These are phyloP conservation scores for Trypanosoma caninum DNA, from an alignment of 208 protist species.

Conservation along the genomic window DNA sequence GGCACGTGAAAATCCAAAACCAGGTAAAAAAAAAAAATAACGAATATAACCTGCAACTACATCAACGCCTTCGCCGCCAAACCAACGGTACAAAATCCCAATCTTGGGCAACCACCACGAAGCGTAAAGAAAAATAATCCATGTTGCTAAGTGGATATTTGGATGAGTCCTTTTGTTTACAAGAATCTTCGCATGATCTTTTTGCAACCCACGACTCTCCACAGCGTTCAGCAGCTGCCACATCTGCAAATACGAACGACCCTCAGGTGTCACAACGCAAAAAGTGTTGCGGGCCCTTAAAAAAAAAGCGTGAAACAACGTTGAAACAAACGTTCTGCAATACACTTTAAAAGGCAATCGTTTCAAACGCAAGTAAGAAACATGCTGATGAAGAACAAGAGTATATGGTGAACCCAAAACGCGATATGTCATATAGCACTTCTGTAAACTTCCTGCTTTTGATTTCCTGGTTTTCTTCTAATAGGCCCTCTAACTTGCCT, in stretches of 20 bases:
- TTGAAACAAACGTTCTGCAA: conserved; percentile 74
- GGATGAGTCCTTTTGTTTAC: conserved; percentile 67
- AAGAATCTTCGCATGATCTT: conserved; percentile 26
- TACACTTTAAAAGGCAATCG: conserved; percentile 79
- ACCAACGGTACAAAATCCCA: conserved; percentile 75
- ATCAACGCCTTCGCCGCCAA: conserved; percentile 47
- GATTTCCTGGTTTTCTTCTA: background rate
- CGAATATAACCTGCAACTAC: conserved; percentile 68
- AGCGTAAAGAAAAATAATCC: conserved; percentile 66
- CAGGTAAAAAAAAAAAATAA: conserved; percentile 62
- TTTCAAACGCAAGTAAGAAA: conserved; percentile 82
- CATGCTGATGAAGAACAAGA: conserved; percentile 65
- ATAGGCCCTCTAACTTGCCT: background rate
- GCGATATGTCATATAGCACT: conserved; percentile 33
- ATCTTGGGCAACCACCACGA: conserved; percentile 83
- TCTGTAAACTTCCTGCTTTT: conserved; percentile 2
- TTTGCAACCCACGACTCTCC: conserved; percentile 30
- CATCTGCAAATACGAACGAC: conserved; percentile 48
- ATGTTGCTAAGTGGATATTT: conserved; percentile 59
- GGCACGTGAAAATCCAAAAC: conserved; percentile 35
- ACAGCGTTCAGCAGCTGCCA: conserved; percentile 73
- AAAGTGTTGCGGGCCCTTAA: conserved; percentile 62
- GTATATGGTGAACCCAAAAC: conserved; percentile 83
- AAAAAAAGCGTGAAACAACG: conserved; percentile 58
- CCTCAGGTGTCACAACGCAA: conserved; percentile 53